Evolutionary conservation across 139 green algal genomes (phyloP).

Genomic region (Edaphochlamys debaryana): DNA sequence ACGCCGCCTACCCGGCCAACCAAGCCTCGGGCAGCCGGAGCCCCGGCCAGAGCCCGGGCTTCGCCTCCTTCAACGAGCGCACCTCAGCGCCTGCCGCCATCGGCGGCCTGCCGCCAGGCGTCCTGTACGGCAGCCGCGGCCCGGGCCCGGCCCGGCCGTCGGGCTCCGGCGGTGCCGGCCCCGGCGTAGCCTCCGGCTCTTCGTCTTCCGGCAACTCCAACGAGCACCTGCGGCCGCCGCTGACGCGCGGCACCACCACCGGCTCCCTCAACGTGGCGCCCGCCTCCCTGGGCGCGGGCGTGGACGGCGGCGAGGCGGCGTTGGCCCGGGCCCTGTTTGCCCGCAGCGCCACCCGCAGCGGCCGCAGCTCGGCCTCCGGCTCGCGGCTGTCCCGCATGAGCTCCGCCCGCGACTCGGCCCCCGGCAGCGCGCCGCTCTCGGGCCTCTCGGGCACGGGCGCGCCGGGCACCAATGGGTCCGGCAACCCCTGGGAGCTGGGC

Average conservation of each 20-base stretch:
- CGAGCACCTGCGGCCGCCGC: neutral
- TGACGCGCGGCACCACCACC: neutral
- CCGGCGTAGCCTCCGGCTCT: neutral
- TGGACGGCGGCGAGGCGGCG: neutral
- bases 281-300: neutral
- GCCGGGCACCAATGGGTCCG: no score
- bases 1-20: neutral
- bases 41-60: neutral
- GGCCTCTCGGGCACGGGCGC: neutral
- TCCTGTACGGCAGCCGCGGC: neutral
- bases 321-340: neutral
- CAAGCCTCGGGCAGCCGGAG: neutral
- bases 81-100: conserved; percentile 13
- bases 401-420: neutral
- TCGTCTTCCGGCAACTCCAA: neutral
- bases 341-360: neutral
- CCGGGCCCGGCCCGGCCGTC: neutral
- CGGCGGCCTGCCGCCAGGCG: neutral
- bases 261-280: neutral
- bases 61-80: neutral
- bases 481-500: neutral
- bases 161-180: no score
- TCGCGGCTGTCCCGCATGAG: conserved; percentile 32
- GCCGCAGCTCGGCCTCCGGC: neutral
- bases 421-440: neutral